These are phyloP conservation scores for Pseudogymnoascus sp. DNA, from an alignment of 2,329 filamentous ascomycete genomes.

Conservation along the genomic window DNA sequence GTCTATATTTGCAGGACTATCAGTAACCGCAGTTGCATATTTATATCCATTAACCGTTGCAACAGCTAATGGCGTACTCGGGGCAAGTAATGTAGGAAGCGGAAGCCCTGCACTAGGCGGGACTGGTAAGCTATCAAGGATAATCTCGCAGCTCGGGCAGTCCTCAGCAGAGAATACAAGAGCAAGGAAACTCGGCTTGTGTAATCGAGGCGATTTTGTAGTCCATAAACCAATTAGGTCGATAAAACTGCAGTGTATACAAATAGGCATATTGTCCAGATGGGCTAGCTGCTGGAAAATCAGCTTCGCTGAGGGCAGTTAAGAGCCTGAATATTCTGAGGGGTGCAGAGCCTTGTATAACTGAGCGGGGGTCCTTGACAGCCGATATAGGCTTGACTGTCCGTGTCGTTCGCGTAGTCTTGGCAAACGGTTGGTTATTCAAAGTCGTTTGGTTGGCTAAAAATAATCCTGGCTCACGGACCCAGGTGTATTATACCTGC, in stretches of 20 bases:
- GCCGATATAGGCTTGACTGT: not conserved
- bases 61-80: not conserved
- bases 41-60: not conserved
- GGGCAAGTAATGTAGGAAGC: not conserved
- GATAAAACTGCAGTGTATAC: not conserved
- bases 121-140: not conserved
- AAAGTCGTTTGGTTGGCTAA: not conserved
- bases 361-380: not conserved
- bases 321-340: not conserved
- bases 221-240: not conserved
- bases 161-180: not conserved
- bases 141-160: not conserved
- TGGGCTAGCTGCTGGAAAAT: not conserved
- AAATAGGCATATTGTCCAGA: not conserved
- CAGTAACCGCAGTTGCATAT: not conserved
- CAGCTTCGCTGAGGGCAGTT: not conserved
- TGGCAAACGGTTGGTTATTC: not conserved
- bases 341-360: not conserved
- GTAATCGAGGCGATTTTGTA: not conserved
- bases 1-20: not conserved
- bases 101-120: not conserved
- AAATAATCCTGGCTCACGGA: not conserved
- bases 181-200: not conserved
- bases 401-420: not conserved
- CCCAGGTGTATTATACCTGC: not conserved